Evolutionary conservation across 257 asterid species (phyloP), one percentile per base, ranked within the genome.

Genomic region (Solanum appendiculatum): DNA sequence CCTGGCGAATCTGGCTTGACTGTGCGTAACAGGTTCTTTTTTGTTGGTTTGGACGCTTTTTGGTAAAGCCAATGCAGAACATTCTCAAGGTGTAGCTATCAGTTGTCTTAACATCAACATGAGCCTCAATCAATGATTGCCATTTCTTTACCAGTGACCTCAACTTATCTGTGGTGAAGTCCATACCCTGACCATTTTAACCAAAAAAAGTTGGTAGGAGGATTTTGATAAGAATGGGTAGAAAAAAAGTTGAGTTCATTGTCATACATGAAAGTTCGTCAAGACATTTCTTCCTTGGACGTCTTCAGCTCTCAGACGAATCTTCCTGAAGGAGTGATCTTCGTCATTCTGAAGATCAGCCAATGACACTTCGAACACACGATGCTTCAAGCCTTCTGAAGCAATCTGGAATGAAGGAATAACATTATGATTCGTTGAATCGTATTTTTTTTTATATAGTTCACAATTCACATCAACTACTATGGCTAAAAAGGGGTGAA

Each of bases 21-120:
- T 93, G 96, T 0, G 98, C 98, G 54, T 95, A 95, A 51, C 98
- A 95, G n/a, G 98, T 95, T 90, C 96, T 93, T 91, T 94, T 95
- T 88, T 93, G 97, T 87, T 95, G 98, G 93, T 95, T 94, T 7
- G 88, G 91, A 8, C 96, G 97, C 94, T 95, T 95, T 92, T 95
- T 95, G 0, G 98, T 95, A 89, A 95, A 95, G 88, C 92, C 98
- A 89, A 95, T 95, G 91, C 98, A 94, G 91, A 95, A 95, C 93
- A 95, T 39, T 89, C 98, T 92, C 90, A 95, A 81, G 2, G 92
- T 93, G 80, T 82, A 95, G 69, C 60, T 92, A 87, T 95, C 96
- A 3, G 98, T 94, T 51, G 98, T 95, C 91, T 95, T 95, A 54
- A 95, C 98, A 91, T 95, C 98, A 85, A 95, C 97, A 82, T 95